These are phyloP conservation scores for Metschnikowia shivogae DNA, from an alignment of 805 yeast species.

Conservation along the genomic window DNA sequence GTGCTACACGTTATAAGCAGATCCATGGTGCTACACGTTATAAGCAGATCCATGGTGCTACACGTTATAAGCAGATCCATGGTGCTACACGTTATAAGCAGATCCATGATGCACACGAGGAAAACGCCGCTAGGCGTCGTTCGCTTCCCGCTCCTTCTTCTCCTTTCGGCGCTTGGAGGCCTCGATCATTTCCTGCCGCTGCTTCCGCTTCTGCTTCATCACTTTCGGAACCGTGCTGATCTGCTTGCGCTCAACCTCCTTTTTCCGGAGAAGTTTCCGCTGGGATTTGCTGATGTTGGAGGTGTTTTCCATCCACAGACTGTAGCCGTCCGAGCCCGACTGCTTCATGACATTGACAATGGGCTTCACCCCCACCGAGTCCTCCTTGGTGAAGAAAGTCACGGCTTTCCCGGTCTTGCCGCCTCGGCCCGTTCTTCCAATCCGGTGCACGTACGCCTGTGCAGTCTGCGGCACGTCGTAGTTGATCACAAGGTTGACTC, in stretches of 20 bases:
- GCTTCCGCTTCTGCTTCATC: slow-evolving; percentile 59
- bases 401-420: slow-evolving; percentile 83
- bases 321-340: slow-evolving; percentile 69
- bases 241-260: slow-evolving; percentile 59
- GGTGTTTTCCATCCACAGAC: slow-evolving; percentile 77
- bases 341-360: slow-evolving; percentile 94
- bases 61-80: too few relatives aligned
- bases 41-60: too few relatives aligned
- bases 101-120: background rate
- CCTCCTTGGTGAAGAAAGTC: slow-evolving; percentile 92
- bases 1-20: too few relatives aligned
- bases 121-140: background rate
- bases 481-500: slow-evolving; percentile 89
- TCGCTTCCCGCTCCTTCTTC: slow-evolving; percentile 1
- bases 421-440: slow-evolving; percentile 98
- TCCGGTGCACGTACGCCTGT: slow-evolving; percentile 94
- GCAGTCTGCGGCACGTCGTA: slow-evolving; percentile 95
- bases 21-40: too few relatives aligned
- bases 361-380: slow-evolving; percentile 67
- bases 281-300: slow-evolving; percentile 61
- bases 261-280: slow-evolving; percentile 55
- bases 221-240: slow-evolving; percentile 82
- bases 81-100: too few relatives aligned
- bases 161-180: slow-evolving; percentile 65
- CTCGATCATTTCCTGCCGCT: slow-evolving; percentile 65